These are phyloP conservation scores for Cytospora paraplurivora DNA, from an alignment of 2,329 filamentous ascomycete genomes.

Conservation along the genomic window DNA sequence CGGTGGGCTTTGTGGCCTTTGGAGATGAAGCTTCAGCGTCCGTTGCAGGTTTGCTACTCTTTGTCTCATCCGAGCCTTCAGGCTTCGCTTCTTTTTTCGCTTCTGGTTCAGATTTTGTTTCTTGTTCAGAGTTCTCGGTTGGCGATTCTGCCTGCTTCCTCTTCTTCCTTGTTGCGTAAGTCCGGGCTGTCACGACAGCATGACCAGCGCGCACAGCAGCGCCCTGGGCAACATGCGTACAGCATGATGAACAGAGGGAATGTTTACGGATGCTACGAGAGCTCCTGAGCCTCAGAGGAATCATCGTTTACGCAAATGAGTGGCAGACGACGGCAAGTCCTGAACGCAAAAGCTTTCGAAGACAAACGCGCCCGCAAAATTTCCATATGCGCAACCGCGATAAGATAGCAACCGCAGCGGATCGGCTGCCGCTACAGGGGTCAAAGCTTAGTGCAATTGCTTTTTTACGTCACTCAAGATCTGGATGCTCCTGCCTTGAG, in stretches of 20 bases:
- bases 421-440: slow-evolving; percentile 19
- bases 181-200: not conserved
- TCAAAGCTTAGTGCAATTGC: not conserved
- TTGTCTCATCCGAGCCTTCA: not conserved
- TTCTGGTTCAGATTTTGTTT: not conserved
- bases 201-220: slow-evolving; percentile 2
- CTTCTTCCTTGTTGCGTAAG: slow-evolving; percentile 16
- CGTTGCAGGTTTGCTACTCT: not conserved
- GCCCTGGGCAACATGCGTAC: slow-evolving; percentile 13
- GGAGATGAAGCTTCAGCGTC: not conserved
- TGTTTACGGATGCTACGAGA: slow-evolving; percentile 22
- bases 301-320: slow-evolving; percentile 24
- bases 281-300: slow-evolving; percentile 22
- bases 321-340: not conserved
- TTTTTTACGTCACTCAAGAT: not conserved
- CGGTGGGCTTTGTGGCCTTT: slow-evolving; percentile 5
- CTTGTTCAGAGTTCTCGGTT: not conserved
- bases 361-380: slow-evolving; percentile 6
- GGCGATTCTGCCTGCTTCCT: slow-evolving; percentile 1
- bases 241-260: slow-evolving; percentile 10
- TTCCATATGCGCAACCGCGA: slow-evolving; percentile 5
- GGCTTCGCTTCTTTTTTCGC: not conserved
- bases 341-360: slow-evolving; percentile 6
- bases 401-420: slow-evolving; percentile 22
- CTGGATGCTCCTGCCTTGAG: not conserved